A percentile compares a stretch with the other conserved stretches of the same genome.
Conservation (phyloP, 495 filamentous ascomycete genomes). For the Hypoxylon crocopeplum region DNA sequence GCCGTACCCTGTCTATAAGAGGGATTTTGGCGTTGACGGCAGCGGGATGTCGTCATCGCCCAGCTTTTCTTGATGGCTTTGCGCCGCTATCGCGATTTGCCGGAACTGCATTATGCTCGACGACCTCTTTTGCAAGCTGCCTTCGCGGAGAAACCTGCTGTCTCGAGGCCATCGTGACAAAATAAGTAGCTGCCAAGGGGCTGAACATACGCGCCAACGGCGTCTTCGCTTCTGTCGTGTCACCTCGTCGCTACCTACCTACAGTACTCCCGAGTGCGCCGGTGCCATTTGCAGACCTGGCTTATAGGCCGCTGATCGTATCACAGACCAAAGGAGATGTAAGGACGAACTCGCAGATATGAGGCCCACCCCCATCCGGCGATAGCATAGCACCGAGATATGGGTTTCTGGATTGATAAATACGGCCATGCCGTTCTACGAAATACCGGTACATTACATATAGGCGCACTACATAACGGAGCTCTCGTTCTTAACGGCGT, state of each 20-base stretch:
- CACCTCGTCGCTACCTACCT: background rate
- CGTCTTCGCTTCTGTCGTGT: slow-evolving; percentile 9
- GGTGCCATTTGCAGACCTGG: no score
- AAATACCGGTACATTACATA: no score
- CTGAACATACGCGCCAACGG: background rate
- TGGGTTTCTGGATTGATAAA: no score
- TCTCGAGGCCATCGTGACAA: slow-evolving; percentile 8
- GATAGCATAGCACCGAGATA: no score
- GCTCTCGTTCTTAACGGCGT: no score
- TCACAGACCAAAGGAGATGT: no score
- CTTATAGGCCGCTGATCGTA: no score
- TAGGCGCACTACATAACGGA: no score
- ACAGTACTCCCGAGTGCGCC: no score
- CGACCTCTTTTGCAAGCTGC: background rate
- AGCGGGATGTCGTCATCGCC: slow-evolving; percentile 16
- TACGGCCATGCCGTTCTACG: no score
- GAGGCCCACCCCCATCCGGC: no score
- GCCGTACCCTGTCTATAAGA: slow-evolving; percentile 8
- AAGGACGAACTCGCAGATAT: no score
- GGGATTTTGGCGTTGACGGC: slow-evolving; percentile 3
- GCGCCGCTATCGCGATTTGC: background rate
- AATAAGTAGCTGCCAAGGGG: background rate
- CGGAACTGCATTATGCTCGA: background rate
- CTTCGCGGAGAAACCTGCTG: slow-evolving; percentile 6
- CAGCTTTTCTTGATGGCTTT: background rate